Conservation (phyloP, 2,329 filamentous ascomycete genomes). For the Paramyrothecium sp. region DNA sequence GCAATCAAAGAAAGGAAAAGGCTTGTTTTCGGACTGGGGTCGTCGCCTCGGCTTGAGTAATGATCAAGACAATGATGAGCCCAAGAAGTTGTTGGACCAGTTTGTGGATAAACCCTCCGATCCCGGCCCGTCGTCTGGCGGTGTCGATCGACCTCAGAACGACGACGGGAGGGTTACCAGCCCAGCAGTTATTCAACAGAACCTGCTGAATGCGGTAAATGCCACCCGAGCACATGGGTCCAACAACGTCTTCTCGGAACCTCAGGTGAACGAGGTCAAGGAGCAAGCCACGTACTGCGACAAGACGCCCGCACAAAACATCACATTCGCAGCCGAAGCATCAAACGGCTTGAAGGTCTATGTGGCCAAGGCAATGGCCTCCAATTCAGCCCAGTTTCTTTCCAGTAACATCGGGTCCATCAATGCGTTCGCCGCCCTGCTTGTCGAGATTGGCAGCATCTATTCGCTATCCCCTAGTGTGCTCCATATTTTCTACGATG, state of each 20-base stretch:
- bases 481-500: slow-evolving; percentile 87
- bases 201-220: slow-evolving; percentile 75
- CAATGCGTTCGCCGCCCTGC: slow-evolving; percentile 65
- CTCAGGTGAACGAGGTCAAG: slow-evolving; percentile 69
- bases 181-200: slow-evolving; percentile 62
- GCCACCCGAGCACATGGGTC: slow-evolving; percentile 77
- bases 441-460: slow-evolving; percentile 67
- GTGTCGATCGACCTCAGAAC: slow-evolving; percentile 18
- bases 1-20: slow-evolving; percentile 42
- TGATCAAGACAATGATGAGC: slow-evolving; percentile 38
- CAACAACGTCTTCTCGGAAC: slow-evolving; percentile 68
- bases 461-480: slow-evolving; percentile 69
- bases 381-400: slow-evolving; percentile 54
- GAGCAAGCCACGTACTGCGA: slow-evolving; percentile 89
- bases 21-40: slow-evolving; percentile 67
- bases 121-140: slow-evolving; percentile 9
- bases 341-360: slow-evolving; percentile 74
- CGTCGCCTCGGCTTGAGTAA: slow-evolving; percentile 63
- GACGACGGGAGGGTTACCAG: slow-evolving; percentile 57
- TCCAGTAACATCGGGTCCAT: slow-evolving; percentile 58
- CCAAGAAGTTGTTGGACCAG: slow-evolving; percentile 40
- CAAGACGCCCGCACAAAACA: slow-evolving; percentile 68
- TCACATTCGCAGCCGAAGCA: slow-evolving; percentile 68
- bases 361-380: slow-evolving; percentile 53
- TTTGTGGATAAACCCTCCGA: slow-evolving; percentile 35